phyloP scores from a whole-genome alignment of 257 asterid genomes.

The Solanum sejunctum region DNA sequence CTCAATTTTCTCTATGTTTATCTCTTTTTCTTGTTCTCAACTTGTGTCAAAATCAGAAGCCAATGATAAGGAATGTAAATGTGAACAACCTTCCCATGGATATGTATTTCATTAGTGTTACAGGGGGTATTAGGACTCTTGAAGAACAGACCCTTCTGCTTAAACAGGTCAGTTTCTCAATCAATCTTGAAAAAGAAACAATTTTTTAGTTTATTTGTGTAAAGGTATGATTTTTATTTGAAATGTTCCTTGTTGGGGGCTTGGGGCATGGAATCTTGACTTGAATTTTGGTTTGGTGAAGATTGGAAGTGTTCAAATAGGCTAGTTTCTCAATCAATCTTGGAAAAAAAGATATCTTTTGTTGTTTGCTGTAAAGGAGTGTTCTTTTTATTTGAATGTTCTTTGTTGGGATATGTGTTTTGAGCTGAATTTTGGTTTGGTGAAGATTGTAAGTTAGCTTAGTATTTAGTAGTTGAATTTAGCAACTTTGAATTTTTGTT shows the following conservation, averaged over 20 bases:
- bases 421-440: not conserved
- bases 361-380: not conserved
- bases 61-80: not conserved
- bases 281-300: not conserved
- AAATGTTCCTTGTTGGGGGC: not conserved
- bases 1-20: conserved; percentile 44
- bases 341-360: not conserved
- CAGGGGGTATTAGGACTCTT: conserved; percentile 33
- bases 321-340: not conserved
- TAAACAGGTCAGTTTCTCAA: conserved; percentile 29
- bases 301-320: not conserved
- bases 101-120: conserved; percentile 36
- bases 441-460: not conserved
- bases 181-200: not conserved
- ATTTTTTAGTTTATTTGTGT: not conserved
- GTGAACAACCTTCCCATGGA: conserved; percentile 6
- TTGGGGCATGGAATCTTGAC: not conserved
- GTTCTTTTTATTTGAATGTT: not conserved
- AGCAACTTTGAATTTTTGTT: not conserved
- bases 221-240: not conserved
- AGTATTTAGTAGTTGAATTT: not conserved
- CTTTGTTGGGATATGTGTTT: not conserved
- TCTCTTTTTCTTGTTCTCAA: conserved; percentile 32
- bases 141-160: conserved; percentile 39
- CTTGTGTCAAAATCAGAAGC: conserved; percentile 26